These are phyloP conservation scores for Leccinum broughii DNA, from an alignment of 768 basidiomycete species.

Conservation along the genomic window DNA sequence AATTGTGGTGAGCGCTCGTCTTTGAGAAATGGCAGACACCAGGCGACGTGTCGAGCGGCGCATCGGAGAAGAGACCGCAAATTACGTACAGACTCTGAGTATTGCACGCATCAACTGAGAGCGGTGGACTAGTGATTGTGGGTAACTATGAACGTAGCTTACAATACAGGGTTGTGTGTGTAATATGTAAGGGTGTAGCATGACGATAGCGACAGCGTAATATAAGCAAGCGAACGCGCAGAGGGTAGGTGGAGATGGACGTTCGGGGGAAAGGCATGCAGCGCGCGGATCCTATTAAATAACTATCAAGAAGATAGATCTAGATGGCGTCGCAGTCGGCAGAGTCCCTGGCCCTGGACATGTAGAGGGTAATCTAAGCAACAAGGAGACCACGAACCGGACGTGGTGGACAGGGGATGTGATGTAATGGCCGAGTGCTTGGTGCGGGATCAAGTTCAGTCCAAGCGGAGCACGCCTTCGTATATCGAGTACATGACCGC, in stretches of 20 bases:
- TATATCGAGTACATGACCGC: conserved; percentile 97
- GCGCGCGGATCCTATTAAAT: conserved; percentile 14
- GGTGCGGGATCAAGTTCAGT: background rate
- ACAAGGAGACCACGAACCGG: background rate
- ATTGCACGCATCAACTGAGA: conserved; percentile 13
- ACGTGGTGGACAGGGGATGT: background rate
- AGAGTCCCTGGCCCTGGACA: background rate
- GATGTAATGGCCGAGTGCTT: background rate
- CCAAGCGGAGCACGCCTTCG: conserved; percentile 76
- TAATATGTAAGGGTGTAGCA: background rate
- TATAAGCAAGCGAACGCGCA: conserved; percentile 14
- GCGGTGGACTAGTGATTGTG: conserved; percentile 19
- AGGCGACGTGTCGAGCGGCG: background rate
- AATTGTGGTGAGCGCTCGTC: background rate
- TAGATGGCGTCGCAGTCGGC: conserved; percentile 7
- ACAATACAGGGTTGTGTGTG: conserved; percentile 23
- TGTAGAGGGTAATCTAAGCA: background rate
- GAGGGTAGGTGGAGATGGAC: conserved; percentile 2
- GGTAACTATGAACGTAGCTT: conserved; percentile 24
- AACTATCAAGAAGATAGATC: conserved; percentile 14
- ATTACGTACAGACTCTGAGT: background rate
- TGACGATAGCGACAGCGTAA: conserved; percentile 17
- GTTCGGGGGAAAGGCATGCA: too few relatives aligned
- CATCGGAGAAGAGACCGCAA: background rate
- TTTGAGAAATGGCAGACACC: background rate